Evolutionary conservation across 2,329 filamentous ascomycete species (phyloP).

Genomic region (Myriosclerotinia scirpicola): DNA sequence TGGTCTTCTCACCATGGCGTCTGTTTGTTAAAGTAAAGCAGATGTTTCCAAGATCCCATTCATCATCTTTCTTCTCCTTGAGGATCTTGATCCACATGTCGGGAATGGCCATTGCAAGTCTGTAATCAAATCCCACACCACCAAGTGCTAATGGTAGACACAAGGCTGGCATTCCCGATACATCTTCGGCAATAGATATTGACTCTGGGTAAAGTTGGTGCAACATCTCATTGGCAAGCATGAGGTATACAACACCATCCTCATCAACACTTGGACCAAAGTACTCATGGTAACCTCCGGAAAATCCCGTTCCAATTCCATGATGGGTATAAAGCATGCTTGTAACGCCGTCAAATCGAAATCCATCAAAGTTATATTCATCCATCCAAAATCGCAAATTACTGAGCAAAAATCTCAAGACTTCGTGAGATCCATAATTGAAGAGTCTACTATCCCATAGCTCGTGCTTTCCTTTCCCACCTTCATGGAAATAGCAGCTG

Average conservation of each 20-base stretch:
- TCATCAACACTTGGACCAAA: conserved; percentile 88
- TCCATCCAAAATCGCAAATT: conserved; percentile 99
- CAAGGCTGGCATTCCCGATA: conserved; percentile 97
- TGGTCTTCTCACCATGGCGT: conserved; percentile 94
- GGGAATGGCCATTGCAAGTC: conserved; percentile 94
- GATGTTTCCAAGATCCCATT: conserved; percentile 87
- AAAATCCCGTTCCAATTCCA: conserved; percentile 97
- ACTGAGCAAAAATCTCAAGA: conserved; percentile 90
- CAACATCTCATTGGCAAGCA: conserved; percentile 94
- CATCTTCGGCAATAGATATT: conserved; percentile 95
- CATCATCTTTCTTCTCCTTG: conserved; percentile 82
- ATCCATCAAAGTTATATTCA: conserved; percentile 94
- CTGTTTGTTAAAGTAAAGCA: conserved; percentile 88
- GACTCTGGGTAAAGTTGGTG: conserved; percentile 83
- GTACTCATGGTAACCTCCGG: conserved; percentile 97
- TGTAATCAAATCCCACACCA: conserved; percentile 95
- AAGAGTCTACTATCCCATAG: conserved; percentile 96
- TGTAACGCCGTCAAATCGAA: conserved; percentile 96
- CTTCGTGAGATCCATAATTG: conserved; percentile 95
- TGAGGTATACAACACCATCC: conserved; percentile 91
- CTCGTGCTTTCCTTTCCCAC: conserved; percentile 80
- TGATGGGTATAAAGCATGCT: conserved; percentile 98
- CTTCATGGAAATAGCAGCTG: conserved; percentile 92
- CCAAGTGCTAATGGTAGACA: conserved; percentile 83
- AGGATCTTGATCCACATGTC: conserved; percentile 99